Conservation (phyloP, 176 grass and related monocot species). For the Hsuehochloa calcarea region DNA sequence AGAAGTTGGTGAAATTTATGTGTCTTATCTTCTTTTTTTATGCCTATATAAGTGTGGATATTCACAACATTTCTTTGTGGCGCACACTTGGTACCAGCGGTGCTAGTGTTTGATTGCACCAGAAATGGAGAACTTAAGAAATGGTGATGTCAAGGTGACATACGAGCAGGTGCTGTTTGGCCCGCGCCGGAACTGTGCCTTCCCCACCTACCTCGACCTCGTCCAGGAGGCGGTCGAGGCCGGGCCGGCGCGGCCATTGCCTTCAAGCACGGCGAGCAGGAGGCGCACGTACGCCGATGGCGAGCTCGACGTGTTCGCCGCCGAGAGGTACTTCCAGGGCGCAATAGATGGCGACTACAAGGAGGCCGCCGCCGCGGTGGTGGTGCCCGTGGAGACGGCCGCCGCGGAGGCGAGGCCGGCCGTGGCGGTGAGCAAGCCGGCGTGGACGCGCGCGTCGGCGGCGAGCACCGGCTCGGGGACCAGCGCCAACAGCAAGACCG, state of each 20-base stretch:
- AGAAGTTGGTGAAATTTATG: neutral
- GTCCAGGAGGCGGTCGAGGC: conserved; percentile 10
- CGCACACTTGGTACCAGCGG: neutral
- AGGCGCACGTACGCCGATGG: conserved; percentile 49
- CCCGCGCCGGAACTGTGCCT: conserved; percentile 28
- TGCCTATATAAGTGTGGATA: conserved; percentile 37
- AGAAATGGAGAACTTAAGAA: conserved; percentile 24
- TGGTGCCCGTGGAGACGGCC: neutral
- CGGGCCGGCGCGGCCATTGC: neutral
- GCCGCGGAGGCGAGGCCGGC: neutral
- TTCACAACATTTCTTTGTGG: neutral
- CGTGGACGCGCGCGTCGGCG: conserved; percentile 12
- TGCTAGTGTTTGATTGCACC: neutral
- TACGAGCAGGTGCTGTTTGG: conserved; percentile 21
- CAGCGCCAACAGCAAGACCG: conserved; percentile 53
- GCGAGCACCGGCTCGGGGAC: conserved; percentile 36
- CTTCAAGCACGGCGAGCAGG: conserved; percentile 21
- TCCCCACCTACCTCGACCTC: conserved; percentile 47
- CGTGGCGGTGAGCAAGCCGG: conserved; percentile 4
- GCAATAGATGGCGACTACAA: conserved; percentile 26
- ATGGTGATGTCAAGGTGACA: conserved; percentile 27
- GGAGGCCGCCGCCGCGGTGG: neutral
- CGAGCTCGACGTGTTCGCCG: conserved; percentile 75
- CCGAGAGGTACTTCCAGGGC: conserved; percentile 73
- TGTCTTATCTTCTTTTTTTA: neutral